These are phyloP conservation scores for Termitomyces titanicus DNA, from an alignment of 768 basidiomycete species.

Conservation along the genomic window DNA sequence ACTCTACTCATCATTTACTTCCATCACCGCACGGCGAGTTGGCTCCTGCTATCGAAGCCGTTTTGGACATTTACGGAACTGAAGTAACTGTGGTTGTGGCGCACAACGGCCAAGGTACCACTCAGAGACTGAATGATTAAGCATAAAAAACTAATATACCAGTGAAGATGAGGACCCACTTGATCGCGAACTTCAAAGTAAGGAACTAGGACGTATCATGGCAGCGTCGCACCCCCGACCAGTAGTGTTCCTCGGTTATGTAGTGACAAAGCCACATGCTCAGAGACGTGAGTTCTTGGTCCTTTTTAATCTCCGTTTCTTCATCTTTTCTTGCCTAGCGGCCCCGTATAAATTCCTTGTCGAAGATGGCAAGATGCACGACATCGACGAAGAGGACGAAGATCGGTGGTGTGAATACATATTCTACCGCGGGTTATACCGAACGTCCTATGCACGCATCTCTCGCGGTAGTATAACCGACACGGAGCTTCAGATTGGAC, in stretches of 20 bases:
- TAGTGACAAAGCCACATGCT: constrained; percentile 68
- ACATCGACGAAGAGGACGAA: constrained; percentile 70
- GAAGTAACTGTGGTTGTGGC: constrained; percentile 81
- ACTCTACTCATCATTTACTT: constrained; percentile 80
- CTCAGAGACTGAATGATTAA: not conserved
- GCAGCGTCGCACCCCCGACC: constrained; percentile 63
- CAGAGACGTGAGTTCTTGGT: constrained; percentile 48
- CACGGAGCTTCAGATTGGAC: constrained; percentile 86
- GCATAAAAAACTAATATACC: not conserved
- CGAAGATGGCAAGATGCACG: constrained; percentile 74
- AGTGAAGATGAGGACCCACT: constrained; percentile 76
- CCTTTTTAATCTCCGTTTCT: constrained; percentile 9
- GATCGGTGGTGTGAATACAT: constrained; percentile 93
- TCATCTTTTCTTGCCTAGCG: constrained; percentile 34
- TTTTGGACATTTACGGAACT: constrained; percentile 75
- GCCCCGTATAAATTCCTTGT: constrained; percentile 75
- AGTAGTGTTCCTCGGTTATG: constrained; percentile 78
- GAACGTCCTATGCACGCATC: constrained; percentile 79
- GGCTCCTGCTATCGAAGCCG: constrained; percentile 86
- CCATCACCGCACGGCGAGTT: constrained; percentile 86
- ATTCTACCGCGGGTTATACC: constrained; percentile 74
- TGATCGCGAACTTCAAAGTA: constrained; percentile 86
- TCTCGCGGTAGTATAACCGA: constrained; percentile 85
- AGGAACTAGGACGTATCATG: constrained; percentile 79
- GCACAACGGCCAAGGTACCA: constrained; percentile 84